Conservation (phyloP, 257 asterid species). For the Fraxinus pennsylvanica region DNA sequence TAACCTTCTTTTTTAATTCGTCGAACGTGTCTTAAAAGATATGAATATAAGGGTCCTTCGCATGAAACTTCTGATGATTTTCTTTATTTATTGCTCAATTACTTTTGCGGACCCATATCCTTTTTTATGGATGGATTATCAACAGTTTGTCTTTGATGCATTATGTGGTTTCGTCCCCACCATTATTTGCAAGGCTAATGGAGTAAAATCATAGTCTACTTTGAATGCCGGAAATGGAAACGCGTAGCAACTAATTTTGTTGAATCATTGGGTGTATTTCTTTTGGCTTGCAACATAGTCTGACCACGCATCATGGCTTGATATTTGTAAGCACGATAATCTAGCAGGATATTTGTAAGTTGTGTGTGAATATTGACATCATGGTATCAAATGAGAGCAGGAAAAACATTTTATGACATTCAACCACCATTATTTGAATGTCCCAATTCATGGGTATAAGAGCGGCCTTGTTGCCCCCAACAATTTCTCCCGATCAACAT, state of each 20-base stretch:
- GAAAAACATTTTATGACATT: no score
- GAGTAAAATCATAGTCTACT: neutral
- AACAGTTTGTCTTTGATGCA: neutral
- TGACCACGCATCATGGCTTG: neutral
- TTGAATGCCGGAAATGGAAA: constrained; percentile 7
- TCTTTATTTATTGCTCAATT: neutral
- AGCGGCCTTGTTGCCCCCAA: no score
- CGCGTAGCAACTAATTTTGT: constrained; percentile 23
- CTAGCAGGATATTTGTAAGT: neutral
- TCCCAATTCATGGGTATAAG: no score
- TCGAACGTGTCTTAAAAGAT: neutral
- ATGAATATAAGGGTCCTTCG: neutral
- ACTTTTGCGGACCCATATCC: constrained; percentile 16
- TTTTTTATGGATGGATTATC: constrained; percentile 4
- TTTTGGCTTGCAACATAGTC: neutral
- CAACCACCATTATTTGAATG: no score
- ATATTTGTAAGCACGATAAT: neutral
- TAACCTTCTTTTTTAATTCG: no score
- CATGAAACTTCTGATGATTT: neutral
- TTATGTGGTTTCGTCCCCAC: constrained; percentile 28
- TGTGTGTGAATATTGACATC: neutral
- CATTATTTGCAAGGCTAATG: constrained; percentile 20
- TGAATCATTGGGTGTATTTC: neutral
- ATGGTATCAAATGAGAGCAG: no score
- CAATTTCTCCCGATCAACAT: no score